Evolutionary conservation across 2,329 filamentous ascomycete genomes (phyloP).

Genomic region (Bipolaris zeicola): DNA sequence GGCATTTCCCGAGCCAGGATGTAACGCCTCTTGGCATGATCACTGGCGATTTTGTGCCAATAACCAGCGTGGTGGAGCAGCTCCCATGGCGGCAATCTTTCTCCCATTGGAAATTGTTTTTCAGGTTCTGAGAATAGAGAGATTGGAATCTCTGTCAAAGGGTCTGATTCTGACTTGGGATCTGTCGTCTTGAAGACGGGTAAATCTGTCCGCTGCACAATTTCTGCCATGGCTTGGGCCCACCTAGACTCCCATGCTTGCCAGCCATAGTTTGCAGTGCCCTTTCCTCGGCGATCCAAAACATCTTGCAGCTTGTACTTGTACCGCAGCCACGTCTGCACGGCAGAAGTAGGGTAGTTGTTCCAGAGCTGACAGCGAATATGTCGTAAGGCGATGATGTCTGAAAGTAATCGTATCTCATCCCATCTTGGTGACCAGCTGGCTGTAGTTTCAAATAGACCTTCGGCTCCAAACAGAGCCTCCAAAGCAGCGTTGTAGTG

Average conservation of each 20-base stretch:
- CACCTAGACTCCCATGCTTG: conserved; percentile 87
- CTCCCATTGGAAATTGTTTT: conserved; percentile 55
- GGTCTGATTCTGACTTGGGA: conserved; percentile 25
- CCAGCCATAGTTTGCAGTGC: conserved; percentile 90
- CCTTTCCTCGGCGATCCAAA: conserved; percentile 81
- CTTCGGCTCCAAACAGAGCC: conserved; percentile 76
- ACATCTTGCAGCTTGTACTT: conserved; percentile 75
- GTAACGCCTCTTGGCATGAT: conserved; percentile 58
- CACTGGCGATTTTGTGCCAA: conserved; percentile 62
- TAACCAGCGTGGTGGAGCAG: conserved; percentile 67
- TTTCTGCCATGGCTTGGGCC: conserved; percentile 65
- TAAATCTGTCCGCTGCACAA: conserved; percentile 60
- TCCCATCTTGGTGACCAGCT: conserved; percentile 92
- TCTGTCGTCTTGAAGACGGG: conserved; percentile 49
- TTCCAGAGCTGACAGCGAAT: conserved; percentile 83
- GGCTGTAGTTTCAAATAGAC: conserved; percentile 82
- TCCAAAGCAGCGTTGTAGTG: conserved; percentile 90
- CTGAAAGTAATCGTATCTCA: conserved; percentile 85
- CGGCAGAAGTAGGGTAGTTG: conserved; percentile 77
- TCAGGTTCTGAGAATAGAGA: conserved; percentile 57
- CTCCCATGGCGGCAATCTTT: conserved; percentile 63
- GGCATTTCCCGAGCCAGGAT: conserved; percentile 61
- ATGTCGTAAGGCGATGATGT: conserved; percentile 78
- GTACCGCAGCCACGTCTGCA: conserved; percentile 80
- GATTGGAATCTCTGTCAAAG: conserved; percentile 39